Percentiles rank a stretch among this genome's conserved stretches.
Conservation (phyloP, 169 alveolate species). For the Perkinsus chesapeaki region DNA sequence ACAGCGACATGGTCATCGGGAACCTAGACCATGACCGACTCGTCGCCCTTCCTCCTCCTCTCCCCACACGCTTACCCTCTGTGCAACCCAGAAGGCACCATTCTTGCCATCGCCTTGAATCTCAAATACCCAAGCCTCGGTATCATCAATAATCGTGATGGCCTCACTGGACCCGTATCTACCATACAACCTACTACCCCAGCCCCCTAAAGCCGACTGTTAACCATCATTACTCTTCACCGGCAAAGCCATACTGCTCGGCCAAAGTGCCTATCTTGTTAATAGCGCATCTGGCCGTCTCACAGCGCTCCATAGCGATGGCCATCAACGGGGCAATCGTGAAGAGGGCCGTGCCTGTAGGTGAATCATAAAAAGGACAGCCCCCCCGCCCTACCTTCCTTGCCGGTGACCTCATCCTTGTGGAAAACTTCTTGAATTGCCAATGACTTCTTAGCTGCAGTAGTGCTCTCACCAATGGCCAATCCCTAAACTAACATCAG, state of each 20-base stretch:
- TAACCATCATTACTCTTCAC: background rate
- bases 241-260: slow-evolving; percentile 2
- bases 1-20: slow-evolving; percentile 15
- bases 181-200: background rate
- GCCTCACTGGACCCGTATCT: background rate
- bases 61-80: background rate
- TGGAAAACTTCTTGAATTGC: background rate
- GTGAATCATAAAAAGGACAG: background rate
- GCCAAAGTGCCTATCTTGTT: background rate
- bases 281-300: slow-evolving; percentile 7
- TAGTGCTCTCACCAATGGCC: slow-evolving; percentile 5
- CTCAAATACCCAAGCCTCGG: slow-evolving; percentile 9
- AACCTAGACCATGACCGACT: background rate
- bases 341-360: background rate
- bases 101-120: background rate
- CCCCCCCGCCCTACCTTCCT: background rate
- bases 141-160: background rate
- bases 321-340: background rate
- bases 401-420: background rate
- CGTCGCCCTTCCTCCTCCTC: background rate
- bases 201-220: background rate
- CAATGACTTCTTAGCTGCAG: background rate
- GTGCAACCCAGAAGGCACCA: slow-evolving; percentile 5
- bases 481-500: background rate
- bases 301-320: slow-evolving; percentile 5